Conservation (phyloP, 345 rosid species). For the Bretschneidera sinensis region DNA sequence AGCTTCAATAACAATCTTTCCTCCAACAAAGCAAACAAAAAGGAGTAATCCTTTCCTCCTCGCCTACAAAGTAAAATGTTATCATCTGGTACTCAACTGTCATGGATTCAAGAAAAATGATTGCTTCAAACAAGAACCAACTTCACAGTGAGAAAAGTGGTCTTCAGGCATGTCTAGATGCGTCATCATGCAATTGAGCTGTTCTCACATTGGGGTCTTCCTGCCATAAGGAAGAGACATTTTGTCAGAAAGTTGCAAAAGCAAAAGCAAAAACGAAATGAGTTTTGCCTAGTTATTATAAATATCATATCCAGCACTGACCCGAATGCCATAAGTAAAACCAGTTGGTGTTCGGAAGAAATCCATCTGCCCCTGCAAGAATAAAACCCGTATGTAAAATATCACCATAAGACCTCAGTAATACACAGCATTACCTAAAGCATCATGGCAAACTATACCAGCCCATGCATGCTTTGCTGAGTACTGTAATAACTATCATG, state of each 20-base stretch:
- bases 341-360: slow-evolving; percentile 56
- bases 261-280: background rate
- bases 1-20: slow-evolving; percentile 8
- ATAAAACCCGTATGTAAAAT: background rate
- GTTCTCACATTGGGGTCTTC: slow-evolving; percentile 78
- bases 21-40: background rate
- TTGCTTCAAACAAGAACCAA: background rate
- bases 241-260: background rate
- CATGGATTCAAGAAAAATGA: background rate
- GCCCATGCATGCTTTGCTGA: slow-evolving; percentile 53
- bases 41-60: slow-evolving; percentile 5
- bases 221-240: slow-evolving; percentile 22
- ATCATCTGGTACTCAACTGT: background rate
- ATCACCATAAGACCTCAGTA: background rate
- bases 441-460: slow-evolving; percentile 30
- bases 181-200: slow-evolving; percentile 64
- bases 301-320: slow-evolving; percentile 23
- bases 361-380: slow-evolving; percentile 63
- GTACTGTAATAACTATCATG: slow-evolving; percentile 48
- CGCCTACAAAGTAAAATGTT: no score
- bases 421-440: background rate
- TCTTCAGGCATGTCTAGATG: slow-evolving; percentile 59
- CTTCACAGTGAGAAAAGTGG: background rate
- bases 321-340: slow-evolving; percentile 52
- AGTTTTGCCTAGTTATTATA: background rate